Base-by-base conservation (phyloP, 176 grass and related monocot genomes). In the Zizania latifolia region DNA sequence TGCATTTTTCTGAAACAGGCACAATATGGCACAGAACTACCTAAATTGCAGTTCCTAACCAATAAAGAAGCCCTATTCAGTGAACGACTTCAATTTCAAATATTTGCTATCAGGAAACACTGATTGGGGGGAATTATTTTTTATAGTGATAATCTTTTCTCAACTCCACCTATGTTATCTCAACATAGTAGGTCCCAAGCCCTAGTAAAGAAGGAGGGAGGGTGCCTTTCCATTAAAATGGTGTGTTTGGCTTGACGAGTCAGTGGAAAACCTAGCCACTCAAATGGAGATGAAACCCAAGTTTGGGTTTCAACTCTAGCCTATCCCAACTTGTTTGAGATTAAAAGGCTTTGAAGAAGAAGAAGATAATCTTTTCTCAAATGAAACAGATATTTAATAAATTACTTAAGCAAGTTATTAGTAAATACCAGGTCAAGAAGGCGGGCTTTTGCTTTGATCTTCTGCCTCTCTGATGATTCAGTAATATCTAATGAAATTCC, bases 351-450 rank as follows among this genome's bases (percentile, higher is more conserved):
- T n/a, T n/a, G n/a, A n/a, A n/a, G n/a, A n/a, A n/a, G n/a, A n/a
- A n/a, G n/a, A n/a, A n/a, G n/a, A n/a, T n/a, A n/a, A n/a, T n/a
- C n/a, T n/a, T 29, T n/a, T 59, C 1, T 45, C 50, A 70, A 19
- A 44, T 58, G 35, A 17, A n/a, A 58, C 28, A 45, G 40, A 45
- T 69, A 54, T 70, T 39, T 41, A 56, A 31, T 15, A 34, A 77
- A 53, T 65, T 28, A 0, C 33, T 69, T 44, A 12, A 22, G 4
- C 19, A 46, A 78, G 48, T 3, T 16, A 54, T 53, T 56, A 73
- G 71, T 68, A 64, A 74, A 62, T 93, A 97, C 94, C 90, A 97
- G 78, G 66, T 97, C 94, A 79, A 97, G 89, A 89, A 97, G 88
- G 59, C 17, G 79, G 40, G 60, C 37, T 86, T 82, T 92, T 71